Conservation (phyloP, 2,329 filamentous ascomycete genomes). For the Fusarium poae region DNA sequence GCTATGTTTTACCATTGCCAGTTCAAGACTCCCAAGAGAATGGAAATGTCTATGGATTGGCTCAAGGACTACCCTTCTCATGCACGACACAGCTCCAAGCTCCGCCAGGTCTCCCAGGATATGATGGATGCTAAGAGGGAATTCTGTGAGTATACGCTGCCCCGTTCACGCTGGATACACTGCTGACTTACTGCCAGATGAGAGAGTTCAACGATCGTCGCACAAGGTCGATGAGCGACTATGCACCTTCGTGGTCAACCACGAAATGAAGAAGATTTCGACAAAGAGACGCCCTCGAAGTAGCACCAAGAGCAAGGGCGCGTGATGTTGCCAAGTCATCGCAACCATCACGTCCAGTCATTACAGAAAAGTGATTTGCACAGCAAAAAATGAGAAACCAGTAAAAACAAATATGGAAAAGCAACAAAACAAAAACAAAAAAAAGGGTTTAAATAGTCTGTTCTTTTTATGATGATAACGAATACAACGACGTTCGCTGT, state of each 20-base stretch:
- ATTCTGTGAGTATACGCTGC: conserved; percentile 52
- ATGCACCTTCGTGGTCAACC: conserved; percentile 54
- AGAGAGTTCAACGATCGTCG: conserved; percentile 51
- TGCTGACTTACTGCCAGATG: conserved; percentile 49
- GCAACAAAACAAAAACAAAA: conserved; percentile 24
- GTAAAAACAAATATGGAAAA: conserved; percentile 30
- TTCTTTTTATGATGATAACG: conserved; percentile 35
- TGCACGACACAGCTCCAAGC: conserved; percentile 47
- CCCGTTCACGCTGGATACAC: not conserved
- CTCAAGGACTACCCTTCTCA: conserved; percentile 50
- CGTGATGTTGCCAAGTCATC: conserved; percentile 45
- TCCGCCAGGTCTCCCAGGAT: conserved; percentile 50
- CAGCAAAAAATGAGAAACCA: conserved; percentile 17
- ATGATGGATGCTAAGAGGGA: conserved; percentile 53
- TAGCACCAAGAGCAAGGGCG: conserved; percentile 47
- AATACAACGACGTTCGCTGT: conserved; percentile 40
- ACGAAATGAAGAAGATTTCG: conserved; percentile 58
- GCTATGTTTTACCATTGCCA: conserved; percentile 58
- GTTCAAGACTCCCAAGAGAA: conserved; percentile 57
- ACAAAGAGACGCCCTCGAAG: conserved; percentile 50
- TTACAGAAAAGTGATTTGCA: conserved; percentile 31
- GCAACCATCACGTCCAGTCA: conserved; percentile 33
- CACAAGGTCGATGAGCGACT: conserved; percentile 53
- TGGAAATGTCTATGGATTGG: conserved; percentile 57
- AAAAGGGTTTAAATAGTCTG: conserved; percentile 21